Base-by-base conservation (phyloP, 2,329 filamentous ascomycete genomes). In the Penicillium corylophilum region DNA sequence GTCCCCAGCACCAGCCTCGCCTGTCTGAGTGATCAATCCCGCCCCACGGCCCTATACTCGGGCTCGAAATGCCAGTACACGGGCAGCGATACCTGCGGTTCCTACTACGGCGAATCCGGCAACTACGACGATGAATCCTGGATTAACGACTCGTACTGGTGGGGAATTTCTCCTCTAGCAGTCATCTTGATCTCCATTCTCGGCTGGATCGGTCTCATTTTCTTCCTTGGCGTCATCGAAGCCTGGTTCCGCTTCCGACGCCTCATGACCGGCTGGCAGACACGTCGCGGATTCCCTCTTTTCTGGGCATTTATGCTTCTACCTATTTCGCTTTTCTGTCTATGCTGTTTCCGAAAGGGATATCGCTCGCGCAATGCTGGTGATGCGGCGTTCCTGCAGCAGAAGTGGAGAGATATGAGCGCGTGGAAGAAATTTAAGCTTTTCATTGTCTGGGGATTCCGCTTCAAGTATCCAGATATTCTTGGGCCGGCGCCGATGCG, bases 261-360 rank as follows among this genome's bases (percentile, higher is more conserved):
- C 4, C 55, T 69, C 20, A 68, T 68, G 65, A 67, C 59, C 3
- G 67, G 67, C 44, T 69, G 66, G 67, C 66, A 68, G 41, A 64
- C 67, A 3, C 60, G 66, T 1, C 66, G 67, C n/a, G 67, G 67
- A 2, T 36, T 69, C 2, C 67, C 67, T 1, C 49, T 68, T 9
- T 65, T 56, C 44, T 69, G 67, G 67, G 56, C 58, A 9, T 49
- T 69, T 31, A 52, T 55, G 1, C 46, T 62, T 15, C 53, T 67
- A 15, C 57, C 65, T 2, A 29, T 65, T 5, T 58, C 57, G 1
- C 41, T 63, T 1, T 38, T 63, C 20, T 60, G 60, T 23, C 50
- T 67, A 4, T 63, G 40, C 18, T 67, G 55, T 23, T 64, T 61
- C 45, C 57, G 63, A 1, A 66, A 60, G 47, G 67, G 67, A 6